A percentile compares a stretch with the other conserved stretches of the same genome.
Evolutionary conservation across 2,329 filamentous ascomycete species (phyloP).

Genomic region (Epichloe typhina): DNA sequence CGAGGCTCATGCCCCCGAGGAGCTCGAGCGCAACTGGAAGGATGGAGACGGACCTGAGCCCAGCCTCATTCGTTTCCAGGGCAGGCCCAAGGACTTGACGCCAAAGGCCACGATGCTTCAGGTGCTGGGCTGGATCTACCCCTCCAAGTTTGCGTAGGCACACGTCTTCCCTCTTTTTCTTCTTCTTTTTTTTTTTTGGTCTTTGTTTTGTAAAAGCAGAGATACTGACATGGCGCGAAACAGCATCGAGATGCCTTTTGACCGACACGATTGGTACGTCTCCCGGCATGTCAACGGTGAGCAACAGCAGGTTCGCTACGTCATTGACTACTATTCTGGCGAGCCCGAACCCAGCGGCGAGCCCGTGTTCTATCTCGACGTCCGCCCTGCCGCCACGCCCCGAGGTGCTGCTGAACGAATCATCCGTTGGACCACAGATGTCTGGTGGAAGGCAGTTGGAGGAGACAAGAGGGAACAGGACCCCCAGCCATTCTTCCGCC

Average conservation of each 20-base stretch:
- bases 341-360: constrained; percentile 73
- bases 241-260: constrained; percentile 76
- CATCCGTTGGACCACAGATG: constrained; percentile 80
- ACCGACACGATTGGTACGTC: constrained; percentile 96
- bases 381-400: constrained; percentile 77
- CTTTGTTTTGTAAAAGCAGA: background rate
- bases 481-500: constrained; percentile 21
- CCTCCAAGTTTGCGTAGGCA: constrained; percentile 61
- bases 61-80: constrained; percentile 74
- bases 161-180: too few relatives aligned
- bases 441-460: constrained; percentile 84
- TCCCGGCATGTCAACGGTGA: constrained; percentile 55
- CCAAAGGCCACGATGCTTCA: constrained; percentile 82
- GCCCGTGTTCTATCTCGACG: constrained; percentile 91
- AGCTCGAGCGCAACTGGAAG: constrained; percentile 37
- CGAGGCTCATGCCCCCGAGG: constrained; percentile 44
- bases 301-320: constrained; percentile 71
- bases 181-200: too few relatives aligned
- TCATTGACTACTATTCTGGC: constrained; percentile 93
- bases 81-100: constrained; percentile 76
- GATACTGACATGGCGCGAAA: constrained; percentile 2
- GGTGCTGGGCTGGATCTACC: constrained; percentile 66
- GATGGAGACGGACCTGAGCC: constrained; percentile 47
- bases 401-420: constrained; percentile 68
- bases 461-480: constrained; percentile 44